Evolutionary conservation across 768 basidiomycete genomes (phyloP), one percentile per base, ranked within the genome.

Genomic region (Dacryopinax primogenitus): DNA sequence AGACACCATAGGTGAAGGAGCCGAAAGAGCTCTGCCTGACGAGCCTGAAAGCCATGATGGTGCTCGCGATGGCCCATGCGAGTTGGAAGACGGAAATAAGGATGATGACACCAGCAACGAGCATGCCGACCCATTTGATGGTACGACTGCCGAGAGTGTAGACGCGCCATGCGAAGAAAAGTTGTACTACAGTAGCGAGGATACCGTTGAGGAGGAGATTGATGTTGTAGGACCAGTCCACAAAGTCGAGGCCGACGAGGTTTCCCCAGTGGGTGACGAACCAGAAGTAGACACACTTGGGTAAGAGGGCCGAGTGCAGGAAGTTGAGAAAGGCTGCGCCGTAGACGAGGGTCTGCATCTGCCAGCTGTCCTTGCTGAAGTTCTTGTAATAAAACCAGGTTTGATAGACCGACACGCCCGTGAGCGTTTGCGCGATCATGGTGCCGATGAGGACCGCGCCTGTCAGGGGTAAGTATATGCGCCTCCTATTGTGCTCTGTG

Each of bases 211-310:
- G 51, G 51, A 58, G 51, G 51, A 58, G 51, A 30, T 58, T 58
- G 51, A 58, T 30, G 51, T 58, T 58, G 51, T 58, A 58, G 26
- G 51, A 58, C 51, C 51, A 58, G 51, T 58, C 51, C 26, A 58
- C 51, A 30, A 28, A 58, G 51, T 58, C 51, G 2, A 58, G 51
- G 13, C 51, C 51, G 26, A 58, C 51, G 51, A 58, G 51, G 51
- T 58, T 58, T 23, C 51, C 51, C 51, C 51, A 58, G 51, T 58
- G 11, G 51, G 51, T 58, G 26, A 58, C 51, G 51, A 58, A 58
- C 51, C 51, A 58, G 51, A 58, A 58, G 51, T 58, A 58, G 51
- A 58, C 51, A 30, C 51, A 58, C 26, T 58, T 58, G 11, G 51
- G 51, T 4, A 58, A 30, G 13, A 58, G 51, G 13, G 51, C 26